Evolutionary conservation across 1,284 basidiomycete species (phyloP).

Genomic region (Cerrena zonata): DNA sequence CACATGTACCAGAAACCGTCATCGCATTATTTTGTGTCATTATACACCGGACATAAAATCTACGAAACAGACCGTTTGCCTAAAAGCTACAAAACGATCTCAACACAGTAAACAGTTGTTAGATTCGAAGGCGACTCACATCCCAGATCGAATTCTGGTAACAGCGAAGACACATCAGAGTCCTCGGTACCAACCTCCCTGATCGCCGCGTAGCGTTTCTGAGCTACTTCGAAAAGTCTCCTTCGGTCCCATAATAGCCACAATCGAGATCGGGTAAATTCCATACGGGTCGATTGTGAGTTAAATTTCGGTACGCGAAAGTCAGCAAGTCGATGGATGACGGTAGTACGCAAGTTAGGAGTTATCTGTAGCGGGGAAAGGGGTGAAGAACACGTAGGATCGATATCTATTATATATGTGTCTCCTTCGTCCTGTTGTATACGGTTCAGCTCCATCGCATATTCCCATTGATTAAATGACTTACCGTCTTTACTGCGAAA

Average conservation of each 20-base stretch:
- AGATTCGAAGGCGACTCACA: neutral
- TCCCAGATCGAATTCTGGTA: neutral
- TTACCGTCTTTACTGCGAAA: slow-evolving; percentile 1
- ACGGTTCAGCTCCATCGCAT: neutral
- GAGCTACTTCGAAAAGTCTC: neutral
- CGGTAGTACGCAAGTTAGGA: neutral
- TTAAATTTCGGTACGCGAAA: neutral
- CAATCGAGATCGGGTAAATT: neutral
- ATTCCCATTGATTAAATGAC: neutral
- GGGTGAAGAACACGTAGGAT: neutral
- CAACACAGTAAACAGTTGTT: neutral
- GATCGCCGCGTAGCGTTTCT: neutral
- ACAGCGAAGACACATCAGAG: neutral
- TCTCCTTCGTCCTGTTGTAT: neutral
- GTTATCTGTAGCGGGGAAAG: neutral
- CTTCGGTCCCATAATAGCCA: neutral
- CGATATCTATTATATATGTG: neutral
- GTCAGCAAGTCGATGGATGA: neutral
- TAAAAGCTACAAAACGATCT: neutral
- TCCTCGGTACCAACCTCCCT: neutral
- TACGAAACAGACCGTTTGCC: neutral
- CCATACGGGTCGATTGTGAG: neutral
- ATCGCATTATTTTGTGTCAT: no score
- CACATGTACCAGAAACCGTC: no score
- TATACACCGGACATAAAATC: neutral